These are phyloP conservation scores for Neofusicoccum umdonicola DNA, from an alignment of 2,329 filamentous ascomycete species.

Conservation along the genomic window DNA sequence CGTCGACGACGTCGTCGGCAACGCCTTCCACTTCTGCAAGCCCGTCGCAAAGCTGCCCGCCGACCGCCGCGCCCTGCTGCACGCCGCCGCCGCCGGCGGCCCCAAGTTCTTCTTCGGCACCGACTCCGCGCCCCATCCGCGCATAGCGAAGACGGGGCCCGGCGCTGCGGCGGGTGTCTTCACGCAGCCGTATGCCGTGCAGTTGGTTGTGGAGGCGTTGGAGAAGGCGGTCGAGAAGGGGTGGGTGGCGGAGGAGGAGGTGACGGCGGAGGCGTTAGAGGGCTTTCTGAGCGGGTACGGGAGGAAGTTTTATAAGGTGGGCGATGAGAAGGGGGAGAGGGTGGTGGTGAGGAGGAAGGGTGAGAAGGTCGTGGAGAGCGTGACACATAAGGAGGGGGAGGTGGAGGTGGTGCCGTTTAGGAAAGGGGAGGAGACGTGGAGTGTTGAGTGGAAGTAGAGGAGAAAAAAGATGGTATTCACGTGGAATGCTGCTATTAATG, in stretches of 20 bases:
- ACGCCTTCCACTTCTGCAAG: conserved; percentile 79
- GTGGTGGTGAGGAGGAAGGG: conserved; percentile 58
- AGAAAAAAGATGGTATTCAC: too few species aligned
- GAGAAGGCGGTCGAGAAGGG: conserved; percentile 60
- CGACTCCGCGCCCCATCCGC: conserved; percentile 70
- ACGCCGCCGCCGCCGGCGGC: conserved; percentile 58
- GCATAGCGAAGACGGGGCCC: conserved; percentile 58
- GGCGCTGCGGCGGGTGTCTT: conserved; percentile 70
- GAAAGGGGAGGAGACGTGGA: conserved; percentile 60
- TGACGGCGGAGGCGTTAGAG: conserved; percentile 54
- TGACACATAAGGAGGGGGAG: conserved; percentile 52
- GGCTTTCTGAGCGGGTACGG: conserved; percentile 59
- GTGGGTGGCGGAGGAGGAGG: conserved; percentile 52
- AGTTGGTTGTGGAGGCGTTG: conserved; percentile 64
- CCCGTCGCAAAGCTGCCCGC: conserved; percentile 63
- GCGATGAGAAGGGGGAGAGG: conserved; percentile 45
- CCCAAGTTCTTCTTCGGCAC: conserved; percentile 72
- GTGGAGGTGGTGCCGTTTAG: conserved; percentile 66
- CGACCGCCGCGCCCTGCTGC: conserved; percentile 70
- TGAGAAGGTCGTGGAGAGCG: conserved; percentile 54
- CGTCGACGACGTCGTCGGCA: conserved; percentile 62
- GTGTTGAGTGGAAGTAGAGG: conserved; percentile 9
- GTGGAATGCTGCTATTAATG: too few species aligned
- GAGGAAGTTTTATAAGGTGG: conserved; percentile 57
- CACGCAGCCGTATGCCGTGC: conserved; percentile 70